Evolutionary conservation across 306 rosid species (phyloP).

Genomic region (Albizia julibrissin): DNA sequence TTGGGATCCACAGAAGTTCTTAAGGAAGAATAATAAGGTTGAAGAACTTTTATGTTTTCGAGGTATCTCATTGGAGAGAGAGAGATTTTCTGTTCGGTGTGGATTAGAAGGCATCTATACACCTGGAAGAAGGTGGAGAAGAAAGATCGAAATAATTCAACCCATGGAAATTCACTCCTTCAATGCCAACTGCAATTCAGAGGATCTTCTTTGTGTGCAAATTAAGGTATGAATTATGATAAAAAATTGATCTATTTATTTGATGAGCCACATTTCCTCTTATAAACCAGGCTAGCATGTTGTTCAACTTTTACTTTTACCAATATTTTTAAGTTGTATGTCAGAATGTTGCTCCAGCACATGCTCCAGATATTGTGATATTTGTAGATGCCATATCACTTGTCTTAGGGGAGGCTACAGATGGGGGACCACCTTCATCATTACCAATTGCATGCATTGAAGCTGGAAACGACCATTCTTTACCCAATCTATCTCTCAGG

Average conservation of each 20-base stretch:
- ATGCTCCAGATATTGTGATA: slow-evolving; percentile 73
- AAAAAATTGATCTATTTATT: slow-evolving; percentile 32
- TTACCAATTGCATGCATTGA: slow-evolving; percentile 83
- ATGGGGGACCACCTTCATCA: slow-evolving; percentile 61
- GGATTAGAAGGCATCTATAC: slow-evolving; percentile 85
- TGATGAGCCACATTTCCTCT: slow-evolving; percentile 6
- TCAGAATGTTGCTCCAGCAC: slow-evolving; percentile 89
- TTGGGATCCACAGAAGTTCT: slow-evolving; percentile 68
- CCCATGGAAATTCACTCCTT: slow-evolving; percentile 82
- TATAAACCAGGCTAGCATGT: slow-evolving; percentile 8
- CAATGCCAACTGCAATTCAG: slow-evolving; percentile 85
- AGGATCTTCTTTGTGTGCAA: slow-evolving; percentile 87
- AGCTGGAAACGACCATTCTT: slow-evolving; percentile 79
- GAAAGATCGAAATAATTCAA: slow-evolving; percentile 87
- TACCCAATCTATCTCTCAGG: slow-evolving; percentile 95
- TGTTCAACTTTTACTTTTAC: slow-evolving; percentile 28
- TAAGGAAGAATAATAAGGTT: slow-evolving; percentile 48
- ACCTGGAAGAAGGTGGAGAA: slow-evolving; percentile 97
- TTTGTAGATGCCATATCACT: slow-evolving; percentile 89
- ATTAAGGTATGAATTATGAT: slow-evolving; percentile 71
- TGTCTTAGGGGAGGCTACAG: slow-evolving; percentile 73
- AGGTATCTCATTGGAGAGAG: slow-evolving; percentile 83
- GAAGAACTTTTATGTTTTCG: slow-evolving; percentile 86
- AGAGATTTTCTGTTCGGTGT: slow-evolving; percentile 89
- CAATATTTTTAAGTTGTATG: slow-evolving; percentile 33